These are phyloP conservation scores for Eucalyptus polyanthemos DNA, from an alignment of 345 rosid genomes.

Conservation along the genomic window DNA sequence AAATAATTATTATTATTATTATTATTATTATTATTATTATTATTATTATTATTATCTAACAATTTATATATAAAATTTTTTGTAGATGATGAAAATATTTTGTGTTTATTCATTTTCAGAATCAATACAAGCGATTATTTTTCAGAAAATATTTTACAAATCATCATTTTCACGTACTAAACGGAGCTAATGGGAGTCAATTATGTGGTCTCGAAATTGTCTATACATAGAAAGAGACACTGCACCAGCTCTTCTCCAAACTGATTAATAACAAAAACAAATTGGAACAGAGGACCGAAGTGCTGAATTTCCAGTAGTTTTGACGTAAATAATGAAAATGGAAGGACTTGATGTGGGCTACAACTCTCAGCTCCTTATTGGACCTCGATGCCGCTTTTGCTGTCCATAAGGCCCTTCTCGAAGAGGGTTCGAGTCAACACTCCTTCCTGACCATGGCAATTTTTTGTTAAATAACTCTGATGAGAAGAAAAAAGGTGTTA, in stretches of 20 bases:
- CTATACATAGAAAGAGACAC: neutral
- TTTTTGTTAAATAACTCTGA: too few species aligned
- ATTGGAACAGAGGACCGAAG: neutral
- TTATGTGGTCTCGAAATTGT: neutral
- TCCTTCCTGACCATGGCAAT: too few species aligned
- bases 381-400: neutral
- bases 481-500: too few species aligned
- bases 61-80: neutral
- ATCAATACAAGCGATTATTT: accelerated
- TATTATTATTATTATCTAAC: too few species aligned
- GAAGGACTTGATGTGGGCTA: neutral
- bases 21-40: too few species aligned
- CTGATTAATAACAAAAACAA: neutral
- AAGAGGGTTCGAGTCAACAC: neutral
- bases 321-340: neutral
- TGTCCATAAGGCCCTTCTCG: neutral
- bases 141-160: too few species aligned
- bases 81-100: accelerated
- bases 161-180: accelerated
- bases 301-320: neutral
- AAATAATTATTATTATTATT: too few species aligned
- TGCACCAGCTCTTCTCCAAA: neutral
- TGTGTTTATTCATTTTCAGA: neutral
- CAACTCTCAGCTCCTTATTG: neutral
- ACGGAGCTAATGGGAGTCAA: neutral